Evolutionary conservation across 1,284 basidiomycete species (phyloP), one percentile per base, ranked within the genome.

Genomic region (Entoloma clypeatum): DNA sequence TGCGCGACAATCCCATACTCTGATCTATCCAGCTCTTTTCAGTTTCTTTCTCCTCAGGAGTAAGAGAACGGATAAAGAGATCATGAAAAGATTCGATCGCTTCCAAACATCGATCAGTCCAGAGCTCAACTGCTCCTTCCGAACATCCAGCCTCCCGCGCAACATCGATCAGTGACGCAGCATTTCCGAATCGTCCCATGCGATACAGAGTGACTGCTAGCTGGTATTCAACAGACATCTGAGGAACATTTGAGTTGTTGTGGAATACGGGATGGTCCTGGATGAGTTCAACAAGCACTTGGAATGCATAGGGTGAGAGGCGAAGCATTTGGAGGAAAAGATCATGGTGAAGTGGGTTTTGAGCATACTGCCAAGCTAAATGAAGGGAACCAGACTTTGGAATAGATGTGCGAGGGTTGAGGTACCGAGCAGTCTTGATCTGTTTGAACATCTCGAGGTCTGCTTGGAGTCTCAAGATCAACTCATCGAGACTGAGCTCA

Each of bases 1-100:
- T 25, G 10, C 56, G 58, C n/a, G 22, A 16, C 39, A 62, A 65
- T 3, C 59, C 57, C n/a, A 60, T 6, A 6, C 55, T 48, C 7
- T 57, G 11, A 32, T 61, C 60, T 7, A 66, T 57, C 63, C 62
- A 67, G 6, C 39, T 9, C 51, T 68, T 66, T 41, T 65, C 63
- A 2, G 34, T 32, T 36, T 64, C 63, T 43, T 65, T 66, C 39
- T 67, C 64, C 11, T 52, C 60, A 13, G 39, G 32, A 26, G 59
- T 61, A 2, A 63, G 43, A 6, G n/a, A 38, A 2, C 53, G 47
- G 0, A 67, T 57, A 58, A 63, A 63, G 1, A 44, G 17, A 22
- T 59, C 46, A 44, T 64, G 62, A 4, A 65, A 46, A 13, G 45
- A 47, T 13, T 54, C 41, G 36, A 69, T 58, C 5, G 65, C 65